Evolutionary conservation across 805 yeast species (phyloP).

Genomic region (Metschnikowia santaceciliae): DNA sequence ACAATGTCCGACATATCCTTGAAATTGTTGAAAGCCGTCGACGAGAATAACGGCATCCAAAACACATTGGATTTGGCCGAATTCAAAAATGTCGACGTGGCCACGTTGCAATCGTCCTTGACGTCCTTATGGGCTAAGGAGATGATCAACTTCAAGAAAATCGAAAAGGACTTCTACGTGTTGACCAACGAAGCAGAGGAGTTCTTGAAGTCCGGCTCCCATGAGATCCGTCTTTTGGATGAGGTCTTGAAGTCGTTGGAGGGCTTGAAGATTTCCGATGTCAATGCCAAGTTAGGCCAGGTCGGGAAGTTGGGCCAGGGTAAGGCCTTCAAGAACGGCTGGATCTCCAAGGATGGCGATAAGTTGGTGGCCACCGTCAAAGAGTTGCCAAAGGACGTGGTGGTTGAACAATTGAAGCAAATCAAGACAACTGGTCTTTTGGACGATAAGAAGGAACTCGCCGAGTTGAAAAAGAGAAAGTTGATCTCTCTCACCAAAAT

Average conservation of each 20-base stretch:
- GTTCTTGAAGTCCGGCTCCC: conserved; percentile 78
- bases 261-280: conserved; percentile 79
- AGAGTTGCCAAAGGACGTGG: conserved; percentile 59
- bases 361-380: conserved; percentile 61
- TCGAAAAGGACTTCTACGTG: conserved; percentile 72
- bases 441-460: conserved; percentile 59
- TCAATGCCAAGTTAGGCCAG: conserved; percentile 65
- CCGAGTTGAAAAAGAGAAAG: conserved; percentile 93
- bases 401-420: conserved; percentile 58
- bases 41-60: conserved; percentile 51
- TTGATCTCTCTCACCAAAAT: conserved; percentile 66
- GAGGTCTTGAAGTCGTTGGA: conserved; percentile 73
- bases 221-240: conserved; percentile 75
- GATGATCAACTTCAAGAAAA: conserved; percentile 69
- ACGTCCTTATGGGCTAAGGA: conserved; percentile 80
- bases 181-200: conserved; percentile 81
- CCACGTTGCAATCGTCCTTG: conserved; percentile 73
- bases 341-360: conserved; percentile 89
- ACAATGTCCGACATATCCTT: conserved; percentile 68
- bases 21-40: conserved; percentile 59
- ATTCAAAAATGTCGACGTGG: conserved; percentile 64
- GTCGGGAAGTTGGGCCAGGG: conserved; percentile 94
- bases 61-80: conserved; percentile 57
- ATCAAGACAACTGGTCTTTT: conserved; percentile 56
- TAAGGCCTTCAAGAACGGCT: conserved; percentile 94